Conservation (phyloP, 345 rosid species). For the Abelmoschus esculentus region DNA sequence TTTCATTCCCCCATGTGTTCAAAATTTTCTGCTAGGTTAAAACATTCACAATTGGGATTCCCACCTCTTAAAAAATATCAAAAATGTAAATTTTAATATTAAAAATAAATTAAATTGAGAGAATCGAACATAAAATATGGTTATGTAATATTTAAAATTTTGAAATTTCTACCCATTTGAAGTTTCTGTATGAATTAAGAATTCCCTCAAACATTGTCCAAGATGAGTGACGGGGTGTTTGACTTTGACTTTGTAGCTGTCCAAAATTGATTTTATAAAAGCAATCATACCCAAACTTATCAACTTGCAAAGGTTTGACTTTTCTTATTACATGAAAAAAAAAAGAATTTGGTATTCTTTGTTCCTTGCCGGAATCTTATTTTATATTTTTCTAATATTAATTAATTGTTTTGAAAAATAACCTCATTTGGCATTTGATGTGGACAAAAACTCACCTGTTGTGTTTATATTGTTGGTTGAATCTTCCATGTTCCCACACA, state of each 20-base stretch:
- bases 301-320: not conserved
- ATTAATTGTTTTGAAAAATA: not conserved
- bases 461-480: not conserved
- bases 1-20: not conserved
- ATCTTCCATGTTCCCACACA: not conserved
- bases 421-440: not conserved
- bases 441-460: not conserved
- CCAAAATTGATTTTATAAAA: constrained; percentile 21
- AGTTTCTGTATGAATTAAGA: too few species aligned
- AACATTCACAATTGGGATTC: not conserved
- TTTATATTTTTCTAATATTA: not conserved
- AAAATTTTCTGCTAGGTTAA: not conserved
- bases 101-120: too few species aligned
- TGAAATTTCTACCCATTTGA: too few species aligned
- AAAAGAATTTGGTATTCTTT: not conserved
- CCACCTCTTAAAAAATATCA: too few species aligned
- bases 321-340: not conserved
- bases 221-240: not conserved
- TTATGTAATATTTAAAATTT: not conserved
- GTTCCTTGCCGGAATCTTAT: not conserved
- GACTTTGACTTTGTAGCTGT: constrained; percentile 8
- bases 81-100: too few species aligned
- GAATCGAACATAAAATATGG: too few species aligned
- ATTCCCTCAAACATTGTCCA: too few species aligned
- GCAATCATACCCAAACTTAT: not conserved